Base-by-base conservation (phyloP, 768 basidiomycete species). In the Mrakia frigida region DNA sequence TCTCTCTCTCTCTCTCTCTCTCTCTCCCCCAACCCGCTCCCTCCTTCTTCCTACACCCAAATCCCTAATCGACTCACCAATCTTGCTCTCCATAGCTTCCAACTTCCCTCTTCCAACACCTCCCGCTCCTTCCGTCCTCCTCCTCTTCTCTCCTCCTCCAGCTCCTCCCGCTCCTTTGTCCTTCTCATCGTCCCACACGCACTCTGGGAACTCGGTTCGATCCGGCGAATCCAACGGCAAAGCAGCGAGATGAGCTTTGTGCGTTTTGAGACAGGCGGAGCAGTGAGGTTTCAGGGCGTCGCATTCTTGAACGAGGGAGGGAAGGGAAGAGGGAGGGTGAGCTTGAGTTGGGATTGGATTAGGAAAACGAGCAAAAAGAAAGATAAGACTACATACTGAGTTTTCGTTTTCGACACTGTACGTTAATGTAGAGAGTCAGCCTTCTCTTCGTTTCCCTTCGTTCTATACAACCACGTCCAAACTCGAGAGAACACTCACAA, bases 161-260 rank as follows among this genome's bases (percentile, higher is more conserved):
- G 2, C 73, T 37, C 18, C 59, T 16, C 41, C 37, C 13, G 67
- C 33, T 35, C 10, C 25, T 1, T 25, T 46, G 10, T 21, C 28
- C 43, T 67, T 65, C 16, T 75, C 74, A 4, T 68, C 67, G 37
- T 75, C 74, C 74, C 74, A 75, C 6, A 52, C 39, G 69, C 74
- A 75, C 28, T 75, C 74, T 1, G 74, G 74, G 50, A 25, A 65
- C 33, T 23, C 11, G 52, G 31, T 50, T 23, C 50, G 37, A 28
- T 23, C 23, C 7, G 43, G 35, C 14, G 23, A 25, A 28, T 23
- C 73, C 39, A 60, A 18, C 0, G n/a, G 59, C 0, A 31, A 28
- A 2, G 73, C 14, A 5, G 61, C 25, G 21, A 53, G 46, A 16
- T 23, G n/a, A 7, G 61, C 13, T n/a, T 11, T 33, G 63, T 74